Percentiles rank a stretch among this genome's conserved stretches.
These are phyloP conservation scores for Thielaviopsis musarum DNA, from an alignment of 2,329 filamentous ascomycete genomes.

Conservation along the genomic window DNA sequence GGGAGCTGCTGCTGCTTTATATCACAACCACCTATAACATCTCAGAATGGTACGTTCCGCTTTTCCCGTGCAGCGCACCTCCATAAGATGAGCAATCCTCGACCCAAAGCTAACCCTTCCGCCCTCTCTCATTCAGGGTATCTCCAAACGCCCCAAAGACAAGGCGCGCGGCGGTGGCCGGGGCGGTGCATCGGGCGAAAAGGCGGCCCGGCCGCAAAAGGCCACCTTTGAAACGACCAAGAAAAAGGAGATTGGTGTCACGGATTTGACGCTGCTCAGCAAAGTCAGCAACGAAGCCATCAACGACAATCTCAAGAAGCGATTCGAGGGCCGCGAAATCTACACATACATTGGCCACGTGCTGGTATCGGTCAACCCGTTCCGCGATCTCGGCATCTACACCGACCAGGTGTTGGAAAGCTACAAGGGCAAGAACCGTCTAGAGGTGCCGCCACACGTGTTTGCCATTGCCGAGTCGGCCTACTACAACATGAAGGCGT, in stretches of 20 bases:
- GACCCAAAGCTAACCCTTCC: background rate
- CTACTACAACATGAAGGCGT: conserved; percentile 99
- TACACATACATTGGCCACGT: conserved; percentile 99
- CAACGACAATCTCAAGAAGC: conserved; percentile 97
- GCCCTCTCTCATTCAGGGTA: conserved; percentile 21
- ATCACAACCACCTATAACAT: background rate
- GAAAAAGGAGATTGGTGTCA: conserved; percentile 98
- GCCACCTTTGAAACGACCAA: conserved; percentile 90
- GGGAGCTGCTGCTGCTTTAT: background rate
- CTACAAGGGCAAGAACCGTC: conserved; percentile 90
- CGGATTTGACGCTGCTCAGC: conserved; percentile 90
- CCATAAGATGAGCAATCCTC: background rate
- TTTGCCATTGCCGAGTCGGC: conserved; percentile 91
- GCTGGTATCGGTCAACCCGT: conserved; percentile 95
- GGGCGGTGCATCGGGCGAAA: conserved; percentile 22
- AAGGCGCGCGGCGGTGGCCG: conserved; percentile 22
- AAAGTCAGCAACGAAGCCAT: conserved; percentile 99
- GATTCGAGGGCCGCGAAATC: conserved; percentile 93
- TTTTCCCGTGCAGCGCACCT: background rate
- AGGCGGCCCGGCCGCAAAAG: conserved; percentile 61
- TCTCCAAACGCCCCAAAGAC: conserved; percentile 32
- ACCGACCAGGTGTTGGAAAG: conserved; percentile 84
- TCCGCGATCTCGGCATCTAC: conserved; percentile 94
- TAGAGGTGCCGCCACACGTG: conserved; percentile 90
- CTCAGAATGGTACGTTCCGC: background rate